These are phyloP conservation scores for Gymnopilus junonius DNA, from an alignment of 768 basidiomycete genomes.

Conservation along the genomic window DNA sequence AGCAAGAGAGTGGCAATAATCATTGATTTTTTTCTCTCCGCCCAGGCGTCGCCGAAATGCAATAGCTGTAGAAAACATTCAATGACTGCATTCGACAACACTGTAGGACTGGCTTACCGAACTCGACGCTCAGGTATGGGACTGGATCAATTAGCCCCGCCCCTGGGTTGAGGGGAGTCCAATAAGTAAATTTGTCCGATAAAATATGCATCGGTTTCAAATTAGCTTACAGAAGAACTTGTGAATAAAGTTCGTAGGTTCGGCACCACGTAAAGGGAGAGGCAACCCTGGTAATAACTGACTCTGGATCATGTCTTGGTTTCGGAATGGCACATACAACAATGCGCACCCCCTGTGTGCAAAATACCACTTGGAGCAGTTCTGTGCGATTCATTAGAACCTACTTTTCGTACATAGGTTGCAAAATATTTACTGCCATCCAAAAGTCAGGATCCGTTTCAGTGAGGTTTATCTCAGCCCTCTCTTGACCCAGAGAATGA, in stretches of 20 bases:
- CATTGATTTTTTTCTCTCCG: slow-evolving; percentile 73
- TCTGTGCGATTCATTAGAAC: slow-evolving; percentile 40
- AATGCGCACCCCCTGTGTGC: slow-evolving; percentile 67
- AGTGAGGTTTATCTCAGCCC: slow-evolving; percentile 60
- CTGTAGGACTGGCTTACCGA: neutral
- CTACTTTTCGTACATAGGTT: neutral
- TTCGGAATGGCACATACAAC: slow-evolving; percentile 67
- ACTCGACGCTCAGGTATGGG: slow-evolving; percentile 1
- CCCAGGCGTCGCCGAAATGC: slow-evolving; percentile 77
- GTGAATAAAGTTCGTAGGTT: neutral
- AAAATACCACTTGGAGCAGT: slow-evolving; percentile 85
- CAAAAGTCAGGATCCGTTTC: slow-evolving; percentile 70
- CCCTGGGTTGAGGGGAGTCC: neutral
- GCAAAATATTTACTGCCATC: slow-evolving; percentile 35
- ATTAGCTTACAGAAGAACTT: slow-evolving; percentile 9
- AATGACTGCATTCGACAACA: neutral
- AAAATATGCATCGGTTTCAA: neutral
- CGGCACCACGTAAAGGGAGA: neutral
- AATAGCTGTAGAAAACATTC: slow-evolving; percentile 46
- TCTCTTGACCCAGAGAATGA: slow-evolving; percentile 77
- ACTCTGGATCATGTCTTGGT: neutral
- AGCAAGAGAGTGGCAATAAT: slow-evolving; percentile 73
- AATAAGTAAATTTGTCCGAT: neutral
- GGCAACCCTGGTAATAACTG: neutral
- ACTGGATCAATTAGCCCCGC: neutral